These are phyloP conservation scores for Zalaria obscura DNA, from an alignment of 2,329 filamentous ascomycete species.

Conservation along the genomic window DNA sequence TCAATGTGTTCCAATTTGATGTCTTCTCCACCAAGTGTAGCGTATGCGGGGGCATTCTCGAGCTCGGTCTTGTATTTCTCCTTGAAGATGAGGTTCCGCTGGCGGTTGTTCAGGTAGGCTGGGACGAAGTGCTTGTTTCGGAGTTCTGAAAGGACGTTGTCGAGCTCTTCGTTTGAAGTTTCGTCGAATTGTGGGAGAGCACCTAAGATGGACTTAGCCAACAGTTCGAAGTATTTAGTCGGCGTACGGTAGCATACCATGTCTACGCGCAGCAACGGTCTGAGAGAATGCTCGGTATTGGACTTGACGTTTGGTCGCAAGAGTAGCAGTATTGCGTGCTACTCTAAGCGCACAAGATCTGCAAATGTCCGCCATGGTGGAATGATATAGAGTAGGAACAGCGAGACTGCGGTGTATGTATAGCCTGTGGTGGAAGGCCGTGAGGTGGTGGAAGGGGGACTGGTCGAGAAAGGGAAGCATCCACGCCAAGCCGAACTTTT, in stretches of 20 bases:
- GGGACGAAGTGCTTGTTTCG: slow-evolving; percentile 32
- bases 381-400: no score
- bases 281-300: slow-evolving; percentile 2
- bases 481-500: slow-evolving; percentile 1
- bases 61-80: slow-evolving; percentile 25
- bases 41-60: slow-evolving; percentile 26
- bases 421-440: no score
- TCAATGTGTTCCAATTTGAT: slow-evolving; percentile 20
- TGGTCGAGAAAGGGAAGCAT: neutral
- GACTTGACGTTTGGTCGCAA: slow-evolving; percentile 5
- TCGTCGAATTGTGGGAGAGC: slow-evolving; percentile 26
- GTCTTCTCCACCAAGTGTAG: slow-evolving; percentile 26
- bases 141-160: slow-evolving; percentile 23
- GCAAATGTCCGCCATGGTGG: slow-evolving; percentile 15
- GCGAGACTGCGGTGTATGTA: no score
- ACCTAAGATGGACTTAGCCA: slow-evolving; percentile 10
- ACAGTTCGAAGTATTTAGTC: neutral
- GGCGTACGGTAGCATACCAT: slow-evolving; percentile 1
- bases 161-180: slow-evolving; percentile 26
- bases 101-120: slow-evolving; percentile 24
- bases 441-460: no score
- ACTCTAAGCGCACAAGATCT: slow-evolving; percentile 17
- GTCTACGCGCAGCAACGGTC: neutral
- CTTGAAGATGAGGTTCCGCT: slow-evolving; percentile 28
- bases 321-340: slow-evolving; percentile 10